Evolutionary conservation across 2,329 filamentous ascomycete genomes (phyloP), one percentile per base, ranked within the genome.

Genomic region (Colletotrichum euphorbiae): DNA sequence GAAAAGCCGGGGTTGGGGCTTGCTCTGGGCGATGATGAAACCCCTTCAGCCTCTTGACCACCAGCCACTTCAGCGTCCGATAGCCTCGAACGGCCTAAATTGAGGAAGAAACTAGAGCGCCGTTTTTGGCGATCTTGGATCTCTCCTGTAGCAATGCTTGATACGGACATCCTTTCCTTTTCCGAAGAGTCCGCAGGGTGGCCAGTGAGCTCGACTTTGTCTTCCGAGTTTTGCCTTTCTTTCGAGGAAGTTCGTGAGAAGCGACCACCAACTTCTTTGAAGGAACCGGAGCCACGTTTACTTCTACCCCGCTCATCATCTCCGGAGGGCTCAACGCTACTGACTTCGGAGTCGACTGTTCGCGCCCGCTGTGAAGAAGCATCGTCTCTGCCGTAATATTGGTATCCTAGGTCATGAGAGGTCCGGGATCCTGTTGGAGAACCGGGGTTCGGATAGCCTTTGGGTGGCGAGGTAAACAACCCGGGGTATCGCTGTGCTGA

Each of bases 251-350:
- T 74, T 5, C 78, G 76, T 15, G 75, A 74, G 48, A 85, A 77
- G 61, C 81, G 80, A 59, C 80, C 81, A 3, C 84, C 82, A 58
- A 86, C 77, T 15, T 85, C 84, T 70, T 85, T 87, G 70, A 88
- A 83, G n/a, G 87, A 75, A 19, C 77, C 81, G 11, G 80, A 83
- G 63, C 79, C 80, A 31, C 77, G 79, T 62, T 76, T 79, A 13
- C 69, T 72, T 8, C 77, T 77, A 15, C 76, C 77, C 19, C 79
- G 78, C 2, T 75, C 75, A 24, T 81, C 79, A 13, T 81, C 77
- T 8, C 72, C 63, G 7, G 77, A 76, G 13, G 79, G 78, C 5
- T 75, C 79, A 17, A 79, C 77, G 3, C 77, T 77, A 8, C 77
- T 73, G 13, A 78, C 70, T 8, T 80, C 76, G 67, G 77, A 80